These are phyloP conservation scores for Beauveria sp. DNA, from an alignment of 2,329 filamentous ascomycete species.

Conservation along the genomic window DNA sequence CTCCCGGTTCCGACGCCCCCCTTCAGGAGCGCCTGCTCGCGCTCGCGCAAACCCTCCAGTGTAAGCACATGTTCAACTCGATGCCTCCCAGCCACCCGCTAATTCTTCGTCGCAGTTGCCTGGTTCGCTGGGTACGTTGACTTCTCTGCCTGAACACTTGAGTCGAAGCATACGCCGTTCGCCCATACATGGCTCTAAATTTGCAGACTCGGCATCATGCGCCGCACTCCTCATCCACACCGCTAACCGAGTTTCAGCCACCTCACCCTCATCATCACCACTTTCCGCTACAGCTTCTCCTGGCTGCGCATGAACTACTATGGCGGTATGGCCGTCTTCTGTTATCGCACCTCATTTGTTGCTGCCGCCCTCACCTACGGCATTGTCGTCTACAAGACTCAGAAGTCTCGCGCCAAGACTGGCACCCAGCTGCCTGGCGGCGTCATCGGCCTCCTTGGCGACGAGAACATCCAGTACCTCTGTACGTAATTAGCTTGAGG, in stretches of 20 bases:
- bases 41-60: constrained; percentile 87
- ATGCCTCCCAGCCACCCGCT: constrained; percentile 22
- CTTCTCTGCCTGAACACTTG: constrained; percentile 6
- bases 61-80: constrained; percentile 44
- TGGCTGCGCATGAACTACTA: constrained; percentile 86
- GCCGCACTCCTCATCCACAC: background rate
- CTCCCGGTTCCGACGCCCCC: constrained; percentile 47
- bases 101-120: constrained; percentile 46
- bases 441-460: constrained; percentile 59
- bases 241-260: constrained; percentile 49
- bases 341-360: constrained; percentile 85
- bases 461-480: constrained; percentile 98
- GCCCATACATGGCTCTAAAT: constrained; percentile 1
- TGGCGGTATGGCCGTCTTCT: constrained; percentile 66
- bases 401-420: constrained; percentile 73
- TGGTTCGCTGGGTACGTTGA: constrained; percentile 73
- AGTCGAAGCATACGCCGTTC: background rate
- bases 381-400: constrained; percentile 97
- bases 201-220: background rate
- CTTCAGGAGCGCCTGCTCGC: constrained; percentile 66
- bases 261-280: constrained; percentile 73
- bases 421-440: constrained; percentile 55
- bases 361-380: constrained; percentile 89
- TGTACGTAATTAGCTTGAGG: constrained; percentile 47
- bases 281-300: constrained; percentile 74